These are phyloP conservation scores for Dactylellina parvicollis DNA, from an alignment of 2,329 filamentous ascomycete genomes.

Conservation along the genomic window DNA sequence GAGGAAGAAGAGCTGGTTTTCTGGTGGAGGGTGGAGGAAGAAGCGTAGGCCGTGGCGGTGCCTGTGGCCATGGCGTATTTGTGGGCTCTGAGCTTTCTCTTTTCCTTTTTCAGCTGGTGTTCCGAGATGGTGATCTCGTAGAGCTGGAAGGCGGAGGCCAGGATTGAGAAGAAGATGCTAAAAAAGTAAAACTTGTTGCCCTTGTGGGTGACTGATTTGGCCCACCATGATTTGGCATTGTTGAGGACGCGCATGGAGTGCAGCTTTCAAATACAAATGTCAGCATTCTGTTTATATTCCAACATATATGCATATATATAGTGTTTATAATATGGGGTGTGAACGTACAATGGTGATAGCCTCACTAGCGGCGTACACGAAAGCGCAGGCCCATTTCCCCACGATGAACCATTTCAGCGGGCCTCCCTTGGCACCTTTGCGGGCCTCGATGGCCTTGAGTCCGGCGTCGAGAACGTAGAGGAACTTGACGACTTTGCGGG, in stretches of 20 bases:
- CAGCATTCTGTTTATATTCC: not conserved
- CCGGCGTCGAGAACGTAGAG: conserved; percentile 50
- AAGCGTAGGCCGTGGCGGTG: conserved; percentile 19
- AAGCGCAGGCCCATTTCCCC: conserved; percentile 51
- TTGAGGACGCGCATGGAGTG: conserved; percentile 47
- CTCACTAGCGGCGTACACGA: conserved; percentile 46
- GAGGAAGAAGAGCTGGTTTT: conserved; percentile 5
- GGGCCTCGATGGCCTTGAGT: conserved; percentile 44
- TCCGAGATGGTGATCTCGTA: conserved; percentile 40
- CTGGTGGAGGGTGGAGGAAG: not conserved
- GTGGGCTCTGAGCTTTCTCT: conserved; percentile 22
- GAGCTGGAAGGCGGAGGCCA: conserved; percentile 47
- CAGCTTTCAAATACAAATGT: conserved; percentile 11
- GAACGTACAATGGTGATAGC: conserved; percentile 44
- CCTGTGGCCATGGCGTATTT: conserved; percentile 25
- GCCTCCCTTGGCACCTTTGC: conserved; percentile 35
- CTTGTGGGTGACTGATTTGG: conserved; percentile 25
- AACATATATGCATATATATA: not conserved
- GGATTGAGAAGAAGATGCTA: conserved; percentile 44
- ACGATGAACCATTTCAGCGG: conserved; percentile 51
- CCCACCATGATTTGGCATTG: conserved; percentile 36
- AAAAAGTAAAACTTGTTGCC: conserved; percentile 51
- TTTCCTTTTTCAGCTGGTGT: conserved; percentile 28
- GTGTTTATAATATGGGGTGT: not conserved
- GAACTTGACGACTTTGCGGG: conserved; percentile 50